These are phyloP conservation scores for Aplosporella prunicola DNA, from an alignment of 2,329 filamentous ascomycete species.

Conservation along the genomic window DNA sequence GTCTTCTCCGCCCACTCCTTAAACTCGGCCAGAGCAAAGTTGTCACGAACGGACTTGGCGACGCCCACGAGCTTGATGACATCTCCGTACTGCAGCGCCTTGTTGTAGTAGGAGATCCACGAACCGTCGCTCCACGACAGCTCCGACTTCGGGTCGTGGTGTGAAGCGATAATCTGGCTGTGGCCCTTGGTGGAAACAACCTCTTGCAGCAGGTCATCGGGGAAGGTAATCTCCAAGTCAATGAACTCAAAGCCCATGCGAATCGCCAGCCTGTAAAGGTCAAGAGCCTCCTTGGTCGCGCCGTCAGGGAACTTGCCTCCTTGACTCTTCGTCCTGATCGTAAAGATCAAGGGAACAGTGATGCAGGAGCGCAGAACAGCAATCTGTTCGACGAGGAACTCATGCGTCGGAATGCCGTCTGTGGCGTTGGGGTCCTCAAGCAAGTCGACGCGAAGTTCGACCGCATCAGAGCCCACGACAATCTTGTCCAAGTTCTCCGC, in stretches of 20 bases:
- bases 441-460: slow-evolving; percentile 88
- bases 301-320: slow-evolving; percentile 81
- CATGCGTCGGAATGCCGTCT: slow-evolving; percentile 51
- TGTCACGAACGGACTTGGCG: slow-evolving; percentile 69
- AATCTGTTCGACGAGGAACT: slow-evolving; percentile 75
- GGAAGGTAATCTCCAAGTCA: slow-evolving; percentile 83
- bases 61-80: slow-evolving; percentile 89
- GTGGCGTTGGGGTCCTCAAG: slow-evolving; percentile 59
- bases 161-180: slow-evolving; percentile 84
- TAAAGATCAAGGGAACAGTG: slow-evolving; percentile 80
- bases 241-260: slow-evolving; percentile 85
- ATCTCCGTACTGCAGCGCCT: slow-evolving; percentile 79
- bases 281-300: slow-evolving; percentile 58
- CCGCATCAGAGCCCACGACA: slow-evolving; percentile 79
- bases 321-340: slow-evolving; percentile 74
- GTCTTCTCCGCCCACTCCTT: slow-evolving; percentile 63
- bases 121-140: slow-evolving; percentile 88
- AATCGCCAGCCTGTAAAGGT: slow-evolving; percentile 68
- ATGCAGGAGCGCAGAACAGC: slow-evolving; percentile 65
- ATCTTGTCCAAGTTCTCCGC: slow-evolving; percentile 59
- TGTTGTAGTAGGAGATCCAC: slow-evolving; percentile 86
- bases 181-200: slow-evolving; percentile 60
- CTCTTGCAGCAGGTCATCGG: slow-evolving; percentile 61
- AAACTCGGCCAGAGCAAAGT: slow-evolving; percentile 76
- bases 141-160: slow-evolving; percentile 73